Evolutionary conservation across 495 filamentous ascomycete species (phyloP).

Genomic region (Penicillium maclennaniae): DNA sequence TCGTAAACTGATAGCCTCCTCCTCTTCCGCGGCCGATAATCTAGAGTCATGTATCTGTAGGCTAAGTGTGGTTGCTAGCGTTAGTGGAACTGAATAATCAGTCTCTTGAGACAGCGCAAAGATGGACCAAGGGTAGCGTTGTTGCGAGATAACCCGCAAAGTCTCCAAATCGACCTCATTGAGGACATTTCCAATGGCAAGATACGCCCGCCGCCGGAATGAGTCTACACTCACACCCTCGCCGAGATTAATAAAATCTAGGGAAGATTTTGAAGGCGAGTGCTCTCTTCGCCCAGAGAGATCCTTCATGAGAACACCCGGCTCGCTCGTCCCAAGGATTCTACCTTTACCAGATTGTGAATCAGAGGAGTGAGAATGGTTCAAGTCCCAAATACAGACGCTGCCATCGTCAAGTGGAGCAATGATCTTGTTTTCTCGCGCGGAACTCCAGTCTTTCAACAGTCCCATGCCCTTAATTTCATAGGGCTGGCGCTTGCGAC

Average conservation of each 20-base stretch:
- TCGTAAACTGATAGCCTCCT: constrained; percentile 39
- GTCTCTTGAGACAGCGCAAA: constrained; percentile 76
- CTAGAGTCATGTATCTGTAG: constrained; percentile 83
- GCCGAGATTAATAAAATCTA: constrained; percentile 66
- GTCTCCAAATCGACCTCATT: constrained; percentile 83
- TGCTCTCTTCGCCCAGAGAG: constrained; percentile 42
- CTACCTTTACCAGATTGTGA: constrained; percentile 51
- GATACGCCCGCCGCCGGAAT: constrained; percentile 63
- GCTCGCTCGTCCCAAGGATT: constrained; percentile 59
- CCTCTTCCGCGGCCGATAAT: constrained; percentile 39
- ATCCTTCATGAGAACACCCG: constrained; percentile 57
- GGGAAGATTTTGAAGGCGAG: constrained; percentile 36
- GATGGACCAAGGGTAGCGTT: constrained; percentile 78
- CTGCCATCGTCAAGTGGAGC: constrained; percentile 83
- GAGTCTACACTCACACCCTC: constrained; percentile 84
- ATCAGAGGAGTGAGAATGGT: constrained; percentile 46
- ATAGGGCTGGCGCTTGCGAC: constrained; percentile 43
- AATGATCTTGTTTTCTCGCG: constrained; percentile 55
- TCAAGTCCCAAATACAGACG: constrained; percentile 82
- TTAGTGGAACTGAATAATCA: constrained; percentile 65
- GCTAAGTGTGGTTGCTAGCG: constrained; percentile 77
- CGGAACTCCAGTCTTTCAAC: constrained; percentile 47
- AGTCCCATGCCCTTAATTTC: constrained; percentile 62
- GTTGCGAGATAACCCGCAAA: constrained; percentile 63
- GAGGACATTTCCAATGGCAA: constrained; percentile 71